Evolutionary conservation across 331 rosid genomes (phyloP).

Genomic region (Pyrus hybrid): DNA sequence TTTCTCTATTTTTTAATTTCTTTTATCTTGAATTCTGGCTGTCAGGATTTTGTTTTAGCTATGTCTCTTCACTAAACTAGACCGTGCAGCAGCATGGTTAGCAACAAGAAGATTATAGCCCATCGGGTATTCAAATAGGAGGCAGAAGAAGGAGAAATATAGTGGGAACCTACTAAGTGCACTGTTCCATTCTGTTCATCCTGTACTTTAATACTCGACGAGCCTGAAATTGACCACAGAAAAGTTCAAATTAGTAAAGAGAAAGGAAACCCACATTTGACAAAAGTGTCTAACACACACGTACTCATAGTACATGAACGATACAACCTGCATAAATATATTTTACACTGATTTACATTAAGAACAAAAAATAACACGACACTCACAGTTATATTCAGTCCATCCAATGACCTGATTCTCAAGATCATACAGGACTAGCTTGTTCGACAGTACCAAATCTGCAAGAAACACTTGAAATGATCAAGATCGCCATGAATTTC

Average conservation of each 20-base stretch:
- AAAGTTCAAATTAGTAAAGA: constrained; percentile 10
- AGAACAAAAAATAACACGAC: constrained; percentile 5
- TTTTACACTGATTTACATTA: background rate
- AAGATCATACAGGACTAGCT: constrained; percentile 89
- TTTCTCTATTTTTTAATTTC: constrained; percentile 30
- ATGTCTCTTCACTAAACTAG: constrained; percentile 32
- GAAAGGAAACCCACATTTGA: background rate
- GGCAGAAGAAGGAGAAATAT: constrained; percentile 45
- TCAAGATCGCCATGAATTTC: background rate
- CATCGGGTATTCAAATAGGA: constrained; percentile 26
- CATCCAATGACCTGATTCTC: constrained; percentile 89
- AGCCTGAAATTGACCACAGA: constrained; percentile 55
- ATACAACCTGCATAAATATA: too few species aligned
- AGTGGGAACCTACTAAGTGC: constrained; percentile 86
- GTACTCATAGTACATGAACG: background rate
- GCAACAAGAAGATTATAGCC: constrained; percentile 31
- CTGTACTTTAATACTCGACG: constrained; percentile 71
- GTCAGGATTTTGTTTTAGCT: constrained; percentile 29
- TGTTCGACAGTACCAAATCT: constrained; percentile 95
- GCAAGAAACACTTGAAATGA: constrained; percentile 27
- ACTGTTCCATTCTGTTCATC: constrained; percentile 88
- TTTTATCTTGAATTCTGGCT: constrained; percentile 21
- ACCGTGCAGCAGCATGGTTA: constrained; percentile 35
- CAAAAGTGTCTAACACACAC: background rate
- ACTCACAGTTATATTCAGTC: constrained; percentile 96